Base-by-base conservation (phyloP, 371 early-diverging fungal species). In the Mucor plumbeus region DNA sequence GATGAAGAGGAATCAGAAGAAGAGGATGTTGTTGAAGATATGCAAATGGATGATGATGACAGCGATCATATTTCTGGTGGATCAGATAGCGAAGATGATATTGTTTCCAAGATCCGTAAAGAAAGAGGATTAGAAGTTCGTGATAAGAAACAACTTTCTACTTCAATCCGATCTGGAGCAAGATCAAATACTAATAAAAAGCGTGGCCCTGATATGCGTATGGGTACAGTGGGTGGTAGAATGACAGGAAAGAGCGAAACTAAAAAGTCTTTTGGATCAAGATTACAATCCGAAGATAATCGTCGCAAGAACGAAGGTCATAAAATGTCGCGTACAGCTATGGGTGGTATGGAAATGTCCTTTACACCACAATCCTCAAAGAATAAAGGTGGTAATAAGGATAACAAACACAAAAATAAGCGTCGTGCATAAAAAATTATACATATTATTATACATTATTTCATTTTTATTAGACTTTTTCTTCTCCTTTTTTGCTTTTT, bases 281-380 rank as follows among this genome's bases (percentile, higher is more conserved):
- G 72, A 69, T 74, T 80, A 64, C 72, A 71, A 21, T 72, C 79
- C 8, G 65, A 75, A 31, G 63, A 71, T 7, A 58, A 39, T 9
- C 68, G 68, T 57, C 69, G 68, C 38, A 67, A 65, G 54, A 71
- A 60, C 41, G 74, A 80, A 33, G 79, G 77, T 5, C 79, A 84
- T 50, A 78, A 79, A 17, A 69, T 85, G 54, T 84, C 88, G 44
- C 85, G 88, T 35, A 85, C 88, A 60, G 82, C 86, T 43, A 72
- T 82, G 64, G 88, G 88, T 68, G 88, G 87, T 39, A 86, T 87
- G 86, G 88, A 88, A 63, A 88, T 88, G 88, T 79, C 87, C 1
- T 88, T 88, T 71, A 79, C 76, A 72, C 74, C 81, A 39, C 54
- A 63, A 40, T 63, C 63, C 10, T 40, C 53, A 19, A 63, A 63